Conservation (phyloP, 352 stramenopile species). For the Pythium plurisporium region DNA sequence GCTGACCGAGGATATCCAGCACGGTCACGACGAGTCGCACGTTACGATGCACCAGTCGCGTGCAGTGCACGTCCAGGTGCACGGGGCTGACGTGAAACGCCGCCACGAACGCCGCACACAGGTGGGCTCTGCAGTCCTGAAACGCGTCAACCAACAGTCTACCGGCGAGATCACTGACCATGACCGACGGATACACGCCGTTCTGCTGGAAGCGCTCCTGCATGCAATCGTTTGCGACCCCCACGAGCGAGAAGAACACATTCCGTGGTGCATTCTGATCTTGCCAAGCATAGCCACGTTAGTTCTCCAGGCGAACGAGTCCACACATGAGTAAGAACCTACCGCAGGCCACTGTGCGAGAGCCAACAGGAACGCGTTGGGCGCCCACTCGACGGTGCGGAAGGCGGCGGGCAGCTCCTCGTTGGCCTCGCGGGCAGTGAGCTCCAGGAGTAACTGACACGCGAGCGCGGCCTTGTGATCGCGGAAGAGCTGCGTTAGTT, state of each 20-base stretch:
- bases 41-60: slow-evolving; percentile 24
- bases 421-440: not conserved
- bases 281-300: too few species aligned
- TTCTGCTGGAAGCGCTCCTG: slow-evolving; percentile 1
- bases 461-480: slow-evolving; percentile 8
- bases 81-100: slow-evolving; percentile 33
- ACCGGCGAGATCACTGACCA: slow-evolving; percentile 37
- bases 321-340: not conserved
- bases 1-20: slow-evolving; percentile 40
- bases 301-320: too few species aligned
- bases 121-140: slow-evolving; percentile 20
- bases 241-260: slow-evolving; percentile 16
- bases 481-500: slow-evolving; percentile 15
- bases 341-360: slow-evolving; percentile 18
- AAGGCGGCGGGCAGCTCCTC: slow-evolving; percentile 8
- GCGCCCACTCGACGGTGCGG: slow-evolving; percentile 5
- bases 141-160: slow-evolving; percentile 36
- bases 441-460: slow-evolving; percentile 3
- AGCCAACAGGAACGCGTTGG: slow-evolving; percentile 15
- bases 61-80: slow-evolving; percentile 31
- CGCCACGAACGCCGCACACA: slow-evolving; percentile 26
- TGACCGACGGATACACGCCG: slow-evolving; percentile 15
- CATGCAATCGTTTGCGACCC: slow-evolving; percentile 22
- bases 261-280: slow-evolving; percentile 10
- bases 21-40: slow-evolving; percentile 37